Evolutionary conservation across 2,329 filamentous ascomycete genomes (phyloP).

Genomic region (Aspergillus pseudoterreus): DNA sequence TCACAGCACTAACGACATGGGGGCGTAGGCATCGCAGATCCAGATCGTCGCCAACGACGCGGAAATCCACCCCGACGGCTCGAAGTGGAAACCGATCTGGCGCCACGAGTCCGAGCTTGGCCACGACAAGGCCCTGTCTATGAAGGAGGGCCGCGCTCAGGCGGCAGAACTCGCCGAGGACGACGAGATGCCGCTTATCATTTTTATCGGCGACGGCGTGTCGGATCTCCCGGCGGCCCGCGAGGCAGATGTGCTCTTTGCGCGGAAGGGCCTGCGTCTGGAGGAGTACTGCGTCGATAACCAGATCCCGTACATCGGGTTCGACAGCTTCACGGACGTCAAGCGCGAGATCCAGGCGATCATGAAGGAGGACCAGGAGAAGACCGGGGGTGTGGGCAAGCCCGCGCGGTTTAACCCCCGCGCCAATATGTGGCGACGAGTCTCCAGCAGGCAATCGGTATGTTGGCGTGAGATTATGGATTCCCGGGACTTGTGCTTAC

Average conservation of each 20-base stretch:
- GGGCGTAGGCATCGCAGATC: conserved; percentile 49
- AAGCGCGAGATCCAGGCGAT: conserved; percentile 58
- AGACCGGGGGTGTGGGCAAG: conserved; percentile 58
- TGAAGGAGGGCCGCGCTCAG: conserved; percentile 56
- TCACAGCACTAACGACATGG: neutral
- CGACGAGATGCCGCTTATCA: conserved; percentile 61
- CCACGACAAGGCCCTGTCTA: conserved; percentile 64
- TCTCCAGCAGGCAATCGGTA: conserved; percentile 56
- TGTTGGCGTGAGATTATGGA: conserved; percentile 18
- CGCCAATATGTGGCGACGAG: conserved; percentile 64
- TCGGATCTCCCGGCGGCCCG: conserved; percentile 64
- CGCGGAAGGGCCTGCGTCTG: conserved; percentile 59
- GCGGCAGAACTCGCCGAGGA: conserved; percentile 56
- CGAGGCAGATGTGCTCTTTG: conserved; percentile 66
- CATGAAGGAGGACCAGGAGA: conserved; percentile 56
- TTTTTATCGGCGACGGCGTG: conserved; percentile 69
- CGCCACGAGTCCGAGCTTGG: conserved; percentile 62
- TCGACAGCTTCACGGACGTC: conserved; percentile 65
- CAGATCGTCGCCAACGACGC: conserved; percentile 68
- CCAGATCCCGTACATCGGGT: conserved; percentile 57
- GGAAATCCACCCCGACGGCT: conserved; percentile 55
- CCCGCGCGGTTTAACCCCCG: conserved; percentile 63
- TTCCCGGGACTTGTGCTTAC: conserved; percentile 18
- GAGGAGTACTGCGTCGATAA: conserved; percentile 66
- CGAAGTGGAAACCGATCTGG: conserved; percentile 64